Base-by-base conservation (phyloP, 2,329 filamentous ascomycete genomes). In the Chalaropsis ovoidea region DNA sequence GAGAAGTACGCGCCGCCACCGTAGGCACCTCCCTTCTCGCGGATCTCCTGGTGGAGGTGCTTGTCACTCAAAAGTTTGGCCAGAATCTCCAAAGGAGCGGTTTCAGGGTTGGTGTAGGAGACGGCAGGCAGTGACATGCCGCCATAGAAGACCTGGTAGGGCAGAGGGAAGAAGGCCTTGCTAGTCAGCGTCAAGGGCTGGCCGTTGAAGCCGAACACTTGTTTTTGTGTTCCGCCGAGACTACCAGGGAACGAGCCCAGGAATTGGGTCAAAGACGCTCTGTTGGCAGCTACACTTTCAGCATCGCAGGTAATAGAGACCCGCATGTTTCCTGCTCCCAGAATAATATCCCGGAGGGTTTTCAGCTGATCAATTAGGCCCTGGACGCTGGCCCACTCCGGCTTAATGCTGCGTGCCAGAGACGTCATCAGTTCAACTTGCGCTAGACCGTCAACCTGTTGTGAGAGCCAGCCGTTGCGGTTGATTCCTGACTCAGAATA, bases 101-200 rank as follows among this genome's bases (percentile, higher is more conserved):
- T 86, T 63, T 88, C 82, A 0, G 85, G 75, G 54, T 89, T 84
- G 2, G 85, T 86, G 75, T 96, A 99, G 0, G 92, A 89, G 0
- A 88, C 87, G 0, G 93, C 95, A 6, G 89, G 86, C 15, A 96
- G 77, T 19, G 90, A 87, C 56, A 94, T 81, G 17, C 87, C 88
- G 7, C 93, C 90, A 73, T 97, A 97, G 74, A 95, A 96, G 42
- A 99, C 94, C 76, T 99, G 94, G 76, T 96, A 99, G 0, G 94
- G 94, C 19, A 99, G 81, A 27, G 93, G 88, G 76, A 95, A 97
- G 76, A 97, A 95, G 0, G 90, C 87, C 74, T 91, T 94, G 69
- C 80, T 79, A 41, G 62, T 35, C 5, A 67, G 19, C 39, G 60
- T 47, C 3, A 66, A 41, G 11, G 66, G 61, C 47, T 66, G 67